Evolutionary conservation across 225 moss, liverwort and hornwort species (phyloP).

Genomic region (Lunularia cruciata): DNA sequence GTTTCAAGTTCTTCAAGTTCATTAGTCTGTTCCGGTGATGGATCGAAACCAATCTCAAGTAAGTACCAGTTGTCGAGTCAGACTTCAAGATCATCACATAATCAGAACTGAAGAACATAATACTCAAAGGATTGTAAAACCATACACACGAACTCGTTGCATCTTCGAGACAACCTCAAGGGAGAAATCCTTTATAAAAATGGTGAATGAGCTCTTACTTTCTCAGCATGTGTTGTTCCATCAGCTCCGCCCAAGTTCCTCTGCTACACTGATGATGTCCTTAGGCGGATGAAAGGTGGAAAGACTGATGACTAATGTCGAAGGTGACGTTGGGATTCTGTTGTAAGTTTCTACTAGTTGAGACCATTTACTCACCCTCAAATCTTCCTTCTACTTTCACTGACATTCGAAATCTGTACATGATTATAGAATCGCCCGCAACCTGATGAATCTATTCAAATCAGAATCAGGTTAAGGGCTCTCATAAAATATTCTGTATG

Average conservation of each 20-base stretch:
- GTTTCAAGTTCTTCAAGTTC: no score
- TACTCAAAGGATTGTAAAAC: no score
- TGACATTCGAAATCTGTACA: constrained; percentile 6
- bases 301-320: neutral
- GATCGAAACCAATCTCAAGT: no score
- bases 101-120: no score
- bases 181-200: no score
- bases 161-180: no score
- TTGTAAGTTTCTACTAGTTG: neutral
- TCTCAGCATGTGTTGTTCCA: constrained; percentile 8
- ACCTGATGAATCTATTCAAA: neutral
- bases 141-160: no score
- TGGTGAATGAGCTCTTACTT: neutral
- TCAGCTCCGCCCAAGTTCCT: no score
- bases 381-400: neutral
- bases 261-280: neutral
- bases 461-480: neutral
- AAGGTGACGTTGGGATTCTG: neutral
- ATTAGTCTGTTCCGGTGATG: no score
- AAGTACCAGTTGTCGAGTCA: no score
- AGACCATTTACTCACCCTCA: neutral
- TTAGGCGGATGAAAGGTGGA: neutral
- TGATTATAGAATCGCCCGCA: neutral
- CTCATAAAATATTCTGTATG: neutral
- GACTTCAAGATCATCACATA: no score